Base-by-base conservation (phyloP, 2,329 filamentous ascomycete genomes). In the Alternaria sp. region DNA sequence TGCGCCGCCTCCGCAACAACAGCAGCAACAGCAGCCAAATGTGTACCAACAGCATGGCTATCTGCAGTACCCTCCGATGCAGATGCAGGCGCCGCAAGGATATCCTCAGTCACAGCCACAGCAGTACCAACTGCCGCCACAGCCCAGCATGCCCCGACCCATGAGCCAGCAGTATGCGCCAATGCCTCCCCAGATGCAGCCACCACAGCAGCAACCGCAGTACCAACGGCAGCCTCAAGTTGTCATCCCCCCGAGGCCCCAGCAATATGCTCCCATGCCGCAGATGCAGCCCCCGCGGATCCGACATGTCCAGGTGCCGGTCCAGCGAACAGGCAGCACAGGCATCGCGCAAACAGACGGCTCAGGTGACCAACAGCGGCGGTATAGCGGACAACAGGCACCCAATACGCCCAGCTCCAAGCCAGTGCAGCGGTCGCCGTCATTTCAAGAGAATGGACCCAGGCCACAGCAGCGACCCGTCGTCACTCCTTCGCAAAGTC, bases 401-500 rank as follows among this genome's bases (percentile, higher is more conserved):
- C 65, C 60, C 21, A 57, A 37, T 15, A 66, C 76, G n/a, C 70
- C 79, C 23, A 70, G 67, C 41, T 75, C 78, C 49, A 83, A 81
- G 47, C 77, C 81, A 18, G 70, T 75, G 37, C 74, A 76, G 37
- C 77, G 79, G 44, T 77, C 82, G 51, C 74, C 79, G 25, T 79
- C 79, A 57, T 68, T 80, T 44, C 72, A 78, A 33, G 72, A 79
- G 60, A 71, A 74, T 46, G 64, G 63, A 12, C 74, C 68, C 11
- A 71, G 68, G 28, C 66, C 71, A 7, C 78, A 76, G 57, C 78
- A 79, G 45, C 76, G 77, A 12, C 71, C 72, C 57, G 43, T 68
- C 9, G 73, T 68, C 66, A 61, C 75, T 9, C 65, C 70, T 11
- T 47, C 60, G 2, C 67, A 68, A 41, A 74, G 67, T 12, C 67